Evolutionary conservation across 352 stramenopile genomes (phyloP).

Genomic region (Saprolegnia diclina): DNA sequence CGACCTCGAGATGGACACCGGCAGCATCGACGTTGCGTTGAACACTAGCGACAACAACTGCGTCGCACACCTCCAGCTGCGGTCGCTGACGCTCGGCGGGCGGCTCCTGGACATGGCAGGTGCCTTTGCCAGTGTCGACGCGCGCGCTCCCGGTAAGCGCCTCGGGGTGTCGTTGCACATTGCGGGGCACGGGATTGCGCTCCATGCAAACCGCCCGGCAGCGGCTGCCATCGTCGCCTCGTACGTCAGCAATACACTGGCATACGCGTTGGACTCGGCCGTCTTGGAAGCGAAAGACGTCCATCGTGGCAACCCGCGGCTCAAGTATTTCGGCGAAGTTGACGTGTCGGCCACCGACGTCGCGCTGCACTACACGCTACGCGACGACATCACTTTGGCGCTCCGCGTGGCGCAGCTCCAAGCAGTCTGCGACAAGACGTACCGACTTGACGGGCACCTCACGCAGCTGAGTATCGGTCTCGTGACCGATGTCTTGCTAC

Average conservation of each 20-base stretch:
- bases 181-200: neutral
- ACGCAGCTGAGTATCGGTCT: neutral
- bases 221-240: neutral
- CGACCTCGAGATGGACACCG: neutral
- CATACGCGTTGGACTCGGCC: constrained; percentile 1
- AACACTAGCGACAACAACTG: neutral
- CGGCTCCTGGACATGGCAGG: neutral
- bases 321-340: constrained; percentile 16
- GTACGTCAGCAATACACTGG: neutral
- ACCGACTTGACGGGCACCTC: constrained; percentile 1
- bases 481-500: neutral
- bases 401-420: neutral
- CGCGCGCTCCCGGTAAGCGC: neutral
- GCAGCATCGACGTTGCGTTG: neutral
- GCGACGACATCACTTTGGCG: neutral
- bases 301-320: neutral
- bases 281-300: neutral
- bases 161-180: neutral
- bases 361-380: neutral
- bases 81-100: neutral
- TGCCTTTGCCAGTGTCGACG: neutral
- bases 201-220: neutral
- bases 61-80: neutral
- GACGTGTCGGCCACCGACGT: neutral
- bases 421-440: constrained; percentile 2